Percentiles rank a stretch among this genome's conserved stretches.
These are phyloP conservation scores for Rhizopogon vulgaris DNA, from an alignment of 768 basidiomycete genomes.

Conservation along the genomic window DNA sequence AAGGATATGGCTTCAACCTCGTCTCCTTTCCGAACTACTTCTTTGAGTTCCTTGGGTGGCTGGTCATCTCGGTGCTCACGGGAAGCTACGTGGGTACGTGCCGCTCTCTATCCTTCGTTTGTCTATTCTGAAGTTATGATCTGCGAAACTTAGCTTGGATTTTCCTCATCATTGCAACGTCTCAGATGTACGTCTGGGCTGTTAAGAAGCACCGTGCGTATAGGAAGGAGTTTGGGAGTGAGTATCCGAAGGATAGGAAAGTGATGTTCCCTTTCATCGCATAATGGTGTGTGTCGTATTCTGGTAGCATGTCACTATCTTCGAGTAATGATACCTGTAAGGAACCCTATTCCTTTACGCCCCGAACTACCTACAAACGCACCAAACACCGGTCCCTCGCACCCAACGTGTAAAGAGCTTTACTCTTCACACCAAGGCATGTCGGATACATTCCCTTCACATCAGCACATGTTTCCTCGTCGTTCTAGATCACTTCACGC, in stretches of 20 bases:
- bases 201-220: conserved; percentile 85
- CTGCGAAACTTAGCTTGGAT: conserved; percentile 40
- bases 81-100: conserved; percentile 65
- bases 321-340: neutral
- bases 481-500: no score
- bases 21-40: conserved; percentile 93
- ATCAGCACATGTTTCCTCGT: no score
- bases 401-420: no score
- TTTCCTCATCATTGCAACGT: conserved; percentile 57
- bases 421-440: no score
- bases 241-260: conserved; percentile 70
- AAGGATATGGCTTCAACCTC: conserved; percentile 88
- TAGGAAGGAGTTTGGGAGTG: conserved; percentile 89
- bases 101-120: neutral
- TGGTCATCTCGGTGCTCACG: conserved; percentile 67
- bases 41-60: conserved; percentile 82
- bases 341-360: no score
- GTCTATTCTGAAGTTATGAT: neutral
- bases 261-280: conserved; percentile 67
- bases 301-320: neutral
- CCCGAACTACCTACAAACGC: no score
- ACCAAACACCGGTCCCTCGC: no score
- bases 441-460: no score
- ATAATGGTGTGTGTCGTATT: conserved; percentile 1
- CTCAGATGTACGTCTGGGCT: conserved; percentile 84